These are phyloP conservation scores for Achaetomiella virescens DNA, from an alignment of 495 filamentous ascomycete genomes.

Conservation along the genomic window DNA sequence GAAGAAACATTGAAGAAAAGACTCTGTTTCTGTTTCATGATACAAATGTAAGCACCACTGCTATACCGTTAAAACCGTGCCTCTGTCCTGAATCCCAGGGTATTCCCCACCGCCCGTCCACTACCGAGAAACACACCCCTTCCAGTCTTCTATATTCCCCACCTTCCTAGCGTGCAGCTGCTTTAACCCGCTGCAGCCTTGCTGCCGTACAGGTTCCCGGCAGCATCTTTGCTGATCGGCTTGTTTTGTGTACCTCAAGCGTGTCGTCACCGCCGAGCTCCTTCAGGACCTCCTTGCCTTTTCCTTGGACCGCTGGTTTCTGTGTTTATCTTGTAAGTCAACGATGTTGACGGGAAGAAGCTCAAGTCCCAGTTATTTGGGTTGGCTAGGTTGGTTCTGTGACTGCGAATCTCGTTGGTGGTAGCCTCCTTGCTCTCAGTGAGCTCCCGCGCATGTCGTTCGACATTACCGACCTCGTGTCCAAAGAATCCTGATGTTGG, in stretches of 20 bases:
- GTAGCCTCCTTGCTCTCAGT: slow-evolving; percentile 31
- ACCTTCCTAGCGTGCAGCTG: background rate
- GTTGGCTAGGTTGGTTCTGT: slow-evolving; percentile 27
- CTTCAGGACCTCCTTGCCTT: slow-evolving; percentile 20
- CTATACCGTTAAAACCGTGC: no score
- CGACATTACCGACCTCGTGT: slow-evolving; percentile 33
- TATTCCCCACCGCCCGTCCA: no score
- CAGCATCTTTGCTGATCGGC: slow-evolving; percentile 28
- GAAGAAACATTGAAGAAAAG: no score
- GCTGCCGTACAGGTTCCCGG: slow-evolving; percentile 31
- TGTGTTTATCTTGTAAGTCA: no score
- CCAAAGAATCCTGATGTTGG: slow-evolving; percentile 26
- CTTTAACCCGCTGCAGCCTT: slow-evolving; percentile 22
- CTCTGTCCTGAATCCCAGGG: no score
- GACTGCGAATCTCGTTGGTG: slow-evolving; percentile 25
- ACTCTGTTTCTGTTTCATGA: no score
- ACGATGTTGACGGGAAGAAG: background rate
- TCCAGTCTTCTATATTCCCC: no score
- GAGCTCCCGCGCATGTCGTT: slow-evolving; percentile 38
- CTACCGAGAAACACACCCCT: no score
- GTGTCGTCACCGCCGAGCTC: slow-evolving; percentile 25
- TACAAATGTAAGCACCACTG: no score
- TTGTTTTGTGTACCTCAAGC: slow-evolving; percentile 23
- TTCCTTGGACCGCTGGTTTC: slow-evolving; percentile 29
- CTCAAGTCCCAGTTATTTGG: slow-evolving; percentile 12